phyloP scores from a whole-genome alignment of 2,329 filamentous ascomycete genomes.

The Ceratocystis harringtonii region DNA sequence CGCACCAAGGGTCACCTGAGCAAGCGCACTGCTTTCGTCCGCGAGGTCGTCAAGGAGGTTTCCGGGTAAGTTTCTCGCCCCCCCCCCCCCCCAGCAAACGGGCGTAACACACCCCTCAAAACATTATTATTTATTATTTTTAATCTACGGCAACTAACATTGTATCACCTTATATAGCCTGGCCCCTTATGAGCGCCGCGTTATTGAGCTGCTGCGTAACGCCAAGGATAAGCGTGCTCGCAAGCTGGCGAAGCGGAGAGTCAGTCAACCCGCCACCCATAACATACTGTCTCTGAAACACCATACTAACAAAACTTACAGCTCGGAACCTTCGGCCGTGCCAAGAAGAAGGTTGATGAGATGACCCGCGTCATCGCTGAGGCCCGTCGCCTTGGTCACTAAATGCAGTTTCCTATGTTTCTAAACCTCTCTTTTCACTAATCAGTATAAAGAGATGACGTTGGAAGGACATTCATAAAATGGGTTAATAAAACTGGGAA shows the following conservation, averaged over 20 bases:
- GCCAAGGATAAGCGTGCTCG: conserved; percentile 97
- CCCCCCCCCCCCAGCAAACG: neutral
- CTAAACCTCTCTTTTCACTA: neutral
- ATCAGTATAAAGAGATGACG: neutral
- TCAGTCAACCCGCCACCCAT: conserved; percentile 33
- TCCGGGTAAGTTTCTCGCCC: conserved; percentile 52
- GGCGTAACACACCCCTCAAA: neutral
- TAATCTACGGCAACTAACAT: neutral
- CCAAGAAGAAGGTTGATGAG: conserved; percentile 99
- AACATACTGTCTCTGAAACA: neutral
- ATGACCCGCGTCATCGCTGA: conserved; percentile 96
- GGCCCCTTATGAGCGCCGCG: conserved; percentile 91
- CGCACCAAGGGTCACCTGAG: conserved; percentile 89
- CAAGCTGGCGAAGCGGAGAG: conserved; percentile 98
- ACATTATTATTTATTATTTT: neutral
- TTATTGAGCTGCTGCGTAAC: conserved; percentile 98
- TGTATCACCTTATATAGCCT: conserved; percentile 40
- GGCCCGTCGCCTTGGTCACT: conserved; percentile 55
- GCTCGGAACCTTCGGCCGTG: conserved; percentile 97
- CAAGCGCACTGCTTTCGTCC: conserved; percentile 93
- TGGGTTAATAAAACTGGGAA: conserved; percentile 13
- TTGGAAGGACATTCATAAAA: conserved; percentile 9
- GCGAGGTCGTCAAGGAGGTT: conserved; percentile 97
- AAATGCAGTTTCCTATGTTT: conserved; percentile 25
- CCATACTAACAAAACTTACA: conserved; percentile 27